A percentile compares a stretch with the other conserved stretches of the same genome.
Conservation (phyloP, 306 rosid genomes). For the Gastrolobium bilobum region DNA sequence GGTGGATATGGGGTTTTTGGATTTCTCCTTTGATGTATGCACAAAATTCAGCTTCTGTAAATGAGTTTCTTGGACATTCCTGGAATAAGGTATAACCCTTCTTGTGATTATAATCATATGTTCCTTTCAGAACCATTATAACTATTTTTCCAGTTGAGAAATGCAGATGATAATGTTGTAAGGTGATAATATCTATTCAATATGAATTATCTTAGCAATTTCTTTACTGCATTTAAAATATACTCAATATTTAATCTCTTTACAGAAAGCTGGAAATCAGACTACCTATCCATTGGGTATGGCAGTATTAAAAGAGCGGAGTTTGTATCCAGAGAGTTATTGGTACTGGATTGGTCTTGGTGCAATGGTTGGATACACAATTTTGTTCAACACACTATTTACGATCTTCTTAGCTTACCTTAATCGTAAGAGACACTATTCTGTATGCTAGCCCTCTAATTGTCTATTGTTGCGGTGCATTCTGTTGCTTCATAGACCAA, state of each 20-base stretch:
- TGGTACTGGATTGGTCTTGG: conserved; percentile 99
- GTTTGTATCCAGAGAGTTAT: conserved; percentile 82
- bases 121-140: conserved; percentile 3
- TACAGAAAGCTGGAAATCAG: conserved; percentile 67
- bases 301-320: conserved; percentile 72
- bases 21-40: conserved; percentile 98
- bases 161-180: conserved; percentile 27
- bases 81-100: conserved; percentile 81
- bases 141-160: conserved; percentile 23
- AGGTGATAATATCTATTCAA: conserved; percentile 31
- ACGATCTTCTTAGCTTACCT: conserved; percentile 89
- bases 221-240: conserved; percentile 44
- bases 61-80: conserved; percentile 97
- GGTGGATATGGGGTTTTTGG: conserved; percentile 99
- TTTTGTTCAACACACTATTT: conserved; percentile 83
- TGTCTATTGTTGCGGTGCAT: conserved; percentile 40
- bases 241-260: conserved; percentile 39
- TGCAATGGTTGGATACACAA: conserved; percentile 93
- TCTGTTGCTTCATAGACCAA: conserved; percentile 37
- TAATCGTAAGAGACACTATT: conserved; percentile 79
- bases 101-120: conserved; percentile 20
- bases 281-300: conserved; percentile 71
- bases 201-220: conserved; percentile 17
- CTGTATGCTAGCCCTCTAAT: conserved; percentile 36
- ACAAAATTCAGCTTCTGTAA: conserved; percentile 91